phyloP scores from a whole-genome alignment of 805 yeast species.

The Wickerhamomyces bisporus region DNA sequence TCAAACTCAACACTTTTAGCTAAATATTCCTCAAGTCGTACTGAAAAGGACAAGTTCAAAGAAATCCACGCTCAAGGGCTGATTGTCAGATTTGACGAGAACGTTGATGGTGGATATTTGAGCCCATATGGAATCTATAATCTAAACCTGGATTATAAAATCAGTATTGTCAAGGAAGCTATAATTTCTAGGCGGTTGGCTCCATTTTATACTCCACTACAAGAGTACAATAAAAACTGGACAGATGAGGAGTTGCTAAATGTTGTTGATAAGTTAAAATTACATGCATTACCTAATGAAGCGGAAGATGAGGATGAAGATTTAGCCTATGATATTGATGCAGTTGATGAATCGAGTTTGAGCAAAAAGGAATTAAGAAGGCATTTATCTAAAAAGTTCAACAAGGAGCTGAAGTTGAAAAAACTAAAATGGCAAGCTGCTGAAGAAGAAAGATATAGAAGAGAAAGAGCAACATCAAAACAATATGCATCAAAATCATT shows the following conservation, averaged over 20 bases:
- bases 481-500: constrained; percentile 37
- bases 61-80: constrained; percentile 53
- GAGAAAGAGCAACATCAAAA: constrained; percentile 32
- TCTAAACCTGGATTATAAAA: constrained; percentile 65
- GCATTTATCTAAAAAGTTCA: constrained; percentile 31
- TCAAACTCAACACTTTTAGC: constrained; percentile 1
- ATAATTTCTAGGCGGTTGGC: constrained; percentile 71
- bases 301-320: constrained; percentile 59
- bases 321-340: constrained; percentile 51
- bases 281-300: constrained; percentile 48
- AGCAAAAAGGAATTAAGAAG: constrained; percentile 41
- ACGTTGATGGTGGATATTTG: constrained; percentile 89
- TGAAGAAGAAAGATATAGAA: constrained; percentile 28
- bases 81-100: constrained; percentile 57
- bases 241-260: constrained; percentile 59
- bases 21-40: constrained; percentile 37
- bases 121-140: constrained; percentile 90
- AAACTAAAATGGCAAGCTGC: constrained; percentile 31
- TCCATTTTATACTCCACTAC: constrained; percentile 87
- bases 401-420: constrained; percentile 35
- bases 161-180: constrained; percentile 63
- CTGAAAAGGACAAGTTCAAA: constrained; percentile 48
- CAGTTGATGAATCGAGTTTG: constrained; percentile 37
- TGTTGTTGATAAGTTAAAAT: constrained; percentile 41
- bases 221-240: constrained; percentile 73